Base-by-base conservation (phyloP, 1,284 basidiomycete genomes). In the Cutaneotrichosporon cavernicola region DNA sequence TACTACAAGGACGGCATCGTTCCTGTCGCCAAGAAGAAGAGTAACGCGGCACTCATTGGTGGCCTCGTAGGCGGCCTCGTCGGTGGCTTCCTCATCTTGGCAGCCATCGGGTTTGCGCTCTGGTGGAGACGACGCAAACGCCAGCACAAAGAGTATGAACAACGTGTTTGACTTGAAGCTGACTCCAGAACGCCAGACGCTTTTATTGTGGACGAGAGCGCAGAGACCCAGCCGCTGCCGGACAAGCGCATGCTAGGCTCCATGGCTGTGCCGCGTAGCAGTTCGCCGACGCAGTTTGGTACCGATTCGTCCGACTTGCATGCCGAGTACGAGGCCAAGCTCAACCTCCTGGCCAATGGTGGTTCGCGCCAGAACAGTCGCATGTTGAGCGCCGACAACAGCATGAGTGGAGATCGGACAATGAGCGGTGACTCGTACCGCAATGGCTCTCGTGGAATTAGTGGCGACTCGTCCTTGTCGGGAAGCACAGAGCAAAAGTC, bases 131-230 rank as follows among this genome's bases (percentile, higher is more conserved):
- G 7, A 11, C 32, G 21, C 7, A 56, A 43, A 38, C 36, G 38
- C 22, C 55, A n/a, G 21, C 53, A 18, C n/a, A 14, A 21, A 21
- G 13, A n/a, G 53, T 56, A 26, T 9, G 36, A 2, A 14, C 22
- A 43, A 18, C 11, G 18, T 13, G 13, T 31, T 14, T 4, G 6
- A 32, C 31, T 22, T 10, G 14, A 40, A 13, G 5, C 36, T 56
- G 55, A 56, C 55, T 7, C 38, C 55, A 56, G 55, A 6, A 30
- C 55, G 21, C 55, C 55, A 2, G 38, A 40, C 22, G 55, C 55
- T 2, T 56, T 56, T 13, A 26, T 56, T 22, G 55, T 56, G 5
- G 55, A 56, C 55, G 55, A 56, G 38, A 14, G 36, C 11, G 38
- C 36, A 0, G 11, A 21, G 22, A 26, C 31, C 3, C 36, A 56